Base-by-base conservation (phyloP, 768 basidiomycete species). In the Crassisporium funariophilum region DNA sequence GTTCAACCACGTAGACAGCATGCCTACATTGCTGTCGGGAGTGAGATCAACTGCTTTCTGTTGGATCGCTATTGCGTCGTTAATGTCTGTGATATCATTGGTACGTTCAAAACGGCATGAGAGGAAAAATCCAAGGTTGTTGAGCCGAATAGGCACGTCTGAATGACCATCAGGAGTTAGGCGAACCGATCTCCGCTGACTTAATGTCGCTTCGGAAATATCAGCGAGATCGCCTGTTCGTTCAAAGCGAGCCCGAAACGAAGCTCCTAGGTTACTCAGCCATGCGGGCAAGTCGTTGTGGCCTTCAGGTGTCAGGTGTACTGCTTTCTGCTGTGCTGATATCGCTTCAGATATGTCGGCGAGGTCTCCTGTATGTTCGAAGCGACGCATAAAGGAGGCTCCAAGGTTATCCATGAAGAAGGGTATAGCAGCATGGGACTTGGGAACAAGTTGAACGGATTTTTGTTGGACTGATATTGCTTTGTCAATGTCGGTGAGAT, bases 291-390 rank as follows among this genome's bases (percentile, higher is more conserved):
- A 11, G n/a, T 33, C 22, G 7, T 12, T 13, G 22, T 50, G 44
- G n/a, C 38, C 49, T 2, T 40, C 44, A 3, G 49, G 24, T 5
- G 33, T 40, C 3, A 50, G 49, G 13, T 41, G n/a, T 8, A 50
- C 24, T 3, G 44, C 49, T 34, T 36, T 37, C 21, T 50, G 25
- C 36, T 50, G 49, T 5, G n/a, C n/a, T 15, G 38, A 33, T 33
- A 50, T 50, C 9, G 49, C 43, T 38, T 54, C 27, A 10, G 50
- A 43, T 25, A 59, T 35, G 40, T 63, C 56, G 10, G 20, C 34
- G 16, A 46, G 7, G 8, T 47, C 45, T 31, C 38, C 41, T 10
- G 46, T 47, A 16, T 16, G 36, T 27, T 34, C 21, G 33, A 52
- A 52, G 40, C 50, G 40, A 19, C 12, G 20, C 10, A 22, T 29